A percentile compares a stretch with the other conserved stretches of the same genome.
phyloP scores from a whole-genome alignment of 257 asterid genomes.

The Solanum piurae region DNA sequence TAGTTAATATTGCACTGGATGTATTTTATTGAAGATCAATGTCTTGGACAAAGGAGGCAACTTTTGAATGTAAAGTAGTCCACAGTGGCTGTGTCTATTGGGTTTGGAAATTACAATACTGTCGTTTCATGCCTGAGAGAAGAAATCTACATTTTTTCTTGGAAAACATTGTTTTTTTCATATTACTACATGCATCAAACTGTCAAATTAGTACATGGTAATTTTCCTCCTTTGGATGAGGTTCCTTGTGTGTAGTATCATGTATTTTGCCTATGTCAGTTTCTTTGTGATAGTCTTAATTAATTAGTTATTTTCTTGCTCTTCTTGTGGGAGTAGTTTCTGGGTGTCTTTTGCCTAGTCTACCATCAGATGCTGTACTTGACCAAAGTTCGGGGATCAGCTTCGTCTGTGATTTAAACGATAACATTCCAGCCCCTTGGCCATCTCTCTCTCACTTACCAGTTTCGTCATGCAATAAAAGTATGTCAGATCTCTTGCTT shows the following conservation, averaged over 20 bases:
- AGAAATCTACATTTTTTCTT: background rate
- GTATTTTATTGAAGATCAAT: background rate
- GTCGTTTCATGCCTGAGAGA: background rate
- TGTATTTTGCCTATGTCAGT: background rate
- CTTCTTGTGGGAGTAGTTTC: constrained; percentile 33
- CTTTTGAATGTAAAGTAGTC: background rate
- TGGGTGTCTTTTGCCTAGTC: constrained; percentile 95
- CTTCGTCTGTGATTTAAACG: constrained; percentile 89
- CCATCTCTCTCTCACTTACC: constrained; percentile 62
- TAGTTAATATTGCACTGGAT: background rate
- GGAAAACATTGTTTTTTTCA: background rate
- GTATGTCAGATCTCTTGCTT: constrained; percentile 24
- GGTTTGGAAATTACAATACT: background rate
- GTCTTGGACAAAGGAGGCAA: background rate
- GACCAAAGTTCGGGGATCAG: constrained; percentile 73
- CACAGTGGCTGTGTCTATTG: background rate
- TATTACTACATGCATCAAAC: background rate
- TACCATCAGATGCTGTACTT: constrained; percentile 80
- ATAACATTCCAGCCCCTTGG: constrained; percentile 99
- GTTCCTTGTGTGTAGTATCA: background rate
- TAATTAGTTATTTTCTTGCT: background rate
- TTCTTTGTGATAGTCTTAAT: background rate
- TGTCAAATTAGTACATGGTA: background rate
- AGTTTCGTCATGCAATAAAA: constrained; percentile 80
- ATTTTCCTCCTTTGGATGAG: background rate